Conservation (phyloP, 108 stramenopile species). For the Nitzschia sp. region DNA sequence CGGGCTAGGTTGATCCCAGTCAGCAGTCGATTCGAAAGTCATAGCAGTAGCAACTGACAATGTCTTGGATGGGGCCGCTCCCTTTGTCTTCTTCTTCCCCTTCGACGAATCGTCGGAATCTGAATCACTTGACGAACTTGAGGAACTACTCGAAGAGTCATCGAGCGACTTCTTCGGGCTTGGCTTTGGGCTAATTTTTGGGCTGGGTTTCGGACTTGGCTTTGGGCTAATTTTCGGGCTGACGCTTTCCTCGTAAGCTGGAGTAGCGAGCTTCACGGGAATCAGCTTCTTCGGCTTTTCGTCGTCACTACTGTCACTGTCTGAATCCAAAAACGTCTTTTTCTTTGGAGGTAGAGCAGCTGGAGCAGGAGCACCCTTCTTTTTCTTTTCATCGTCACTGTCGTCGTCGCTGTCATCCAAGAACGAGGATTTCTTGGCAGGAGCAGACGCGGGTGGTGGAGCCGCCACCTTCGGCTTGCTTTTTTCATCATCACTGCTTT, state of each 20-base stretch:
- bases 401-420: not conserved
- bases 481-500: conserved; percentile 1
- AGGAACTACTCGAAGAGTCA: conserved; percentile 8
- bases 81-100: not conserved
- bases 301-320: conserved; percentile 14
- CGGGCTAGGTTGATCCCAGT: not conserved
- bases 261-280: conserved; percentile 1
- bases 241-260: not conserved
- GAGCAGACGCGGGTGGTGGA: not conserved
- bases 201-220: not conserved
- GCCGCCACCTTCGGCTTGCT: not conserved
- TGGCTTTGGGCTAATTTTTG: not conserved
- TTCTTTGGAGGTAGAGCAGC: not conserved
- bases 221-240: too few species aligned
- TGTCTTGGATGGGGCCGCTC: not conserved
- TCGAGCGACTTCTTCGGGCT: not conserved
- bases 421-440: not conserved
- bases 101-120: conserved; percentile 1
- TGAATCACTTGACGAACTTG: too few species aligned
- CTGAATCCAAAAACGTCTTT: conserved; percentile 8
- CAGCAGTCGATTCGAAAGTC: too few species aligned
- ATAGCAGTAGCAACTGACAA: too few species aligned
- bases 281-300: not conserved
- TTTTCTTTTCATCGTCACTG: not conserved
- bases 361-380: not conserved